phyloP scores from a whole-genome alignment of 352 stramenopile species.

The Phytophthora agathidicida region DNA sequence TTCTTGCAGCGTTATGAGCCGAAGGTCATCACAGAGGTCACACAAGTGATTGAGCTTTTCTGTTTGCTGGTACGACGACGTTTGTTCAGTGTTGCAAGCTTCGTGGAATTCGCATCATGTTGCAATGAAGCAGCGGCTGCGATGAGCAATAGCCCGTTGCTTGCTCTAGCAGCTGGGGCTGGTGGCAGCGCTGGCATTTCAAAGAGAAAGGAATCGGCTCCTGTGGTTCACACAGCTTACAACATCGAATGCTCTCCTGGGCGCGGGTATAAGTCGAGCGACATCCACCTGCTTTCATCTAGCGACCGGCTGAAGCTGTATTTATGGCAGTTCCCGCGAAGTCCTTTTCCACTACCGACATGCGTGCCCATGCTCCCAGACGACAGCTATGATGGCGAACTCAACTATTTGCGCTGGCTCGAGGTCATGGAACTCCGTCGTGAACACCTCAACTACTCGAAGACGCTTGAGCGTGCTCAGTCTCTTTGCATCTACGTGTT shows the following conservation, averaged over 20 bases:
- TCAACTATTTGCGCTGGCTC: slow-evolving; percentile 78
- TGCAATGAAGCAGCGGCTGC: slow-evolving; percentile 51
- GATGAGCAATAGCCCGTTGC: slow-evolving; percentile 37
- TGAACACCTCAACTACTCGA: slow-evolving; percentile 75
- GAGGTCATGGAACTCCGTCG: slow-evolving; percentile 81
- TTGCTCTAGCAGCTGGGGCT: slow-evolving; percentile 34
- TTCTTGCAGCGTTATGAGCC: slow-evolving; percentile 83
- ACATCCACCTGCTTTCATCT: slow-evolving; percentile 70
- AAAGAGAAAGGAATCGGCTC: slow-evolving; percentile 43
- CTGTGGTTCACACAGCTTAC: slow-evolving; percentile 77
- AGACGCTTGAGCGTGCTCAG: slow-evolving; percentile 83
- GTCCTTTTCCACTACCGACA: slow-evolving; percentile 68
- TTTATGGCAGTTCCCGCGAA: slow-evolving; percentile 83
- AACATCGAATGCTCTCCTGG: slow-evolving; percentile 87
- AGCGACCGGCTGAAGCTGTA: slow-evolving; percentile 79
- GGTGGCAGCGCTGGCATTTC: slow-evolving; percentile 25
- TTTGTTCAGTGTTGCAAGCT: slow-evolving; percentile 75
- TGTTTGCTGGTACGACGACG: slow-evolving; percentile 77
- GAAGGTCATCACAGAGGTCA: slow-evolving; percentile 78
- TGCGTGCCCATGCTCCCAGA: slow-evolving; percentile 68
- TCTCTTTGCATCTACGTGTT: slow-evolving; percentile 86
- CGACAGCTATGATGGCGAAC: slow-evolving; percentile 68
- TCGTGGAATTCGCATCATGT: slow-evolving; percentile 72
- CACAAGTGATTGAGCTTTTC: slow-evolving; percentile 82
- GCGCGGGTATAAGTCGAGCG: slow-evolving; percentile 84